Base-by-base conservation (phyloP, 2,329 filamentous ascomycete species). In the Zopfia rhizophila region DNA sequence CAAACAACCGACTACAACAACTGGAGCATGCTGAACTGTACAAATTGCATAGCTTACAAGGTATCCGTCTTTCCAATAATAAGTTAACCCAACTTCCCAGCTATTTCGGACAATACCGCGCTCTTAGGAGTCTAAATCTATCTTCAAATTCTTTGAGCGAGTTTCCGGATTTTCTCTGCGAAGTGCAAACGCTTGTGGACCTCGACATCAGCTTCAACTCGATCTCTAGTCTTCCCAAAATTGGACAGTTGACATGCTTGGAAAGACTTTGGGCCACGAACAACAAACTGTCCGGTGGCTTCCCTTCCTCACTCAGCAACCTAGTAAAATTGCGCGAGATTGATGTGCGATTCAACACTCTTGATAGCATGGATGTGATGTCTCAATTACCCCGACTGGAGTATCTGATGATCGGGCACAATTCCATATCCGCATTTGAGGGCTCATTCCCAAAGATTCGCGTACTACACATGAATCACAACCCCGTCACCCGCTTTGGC, bases 191-290 rank as follows among this genome's bases (percentile, higher is more conserved):
- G 30, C 75, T 99, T 32, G 89, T 96, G 10, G 93, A 99, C 66
- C 82, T 99, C 28, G 94, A 99, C 63, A 85, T 99, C 66, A 97
- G 93, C 69, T 99, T 99, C 82, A 99, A 99, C 68, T 84, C 87
- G 28, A 96, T 99, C 52, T 83, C 83, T 8, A 82, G 78, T 41
- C 76, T 99, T 6, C 91, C 92, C 1, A 85, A 87, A 53, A 89
- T 99, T 55, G 90, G 91, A 5, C 84, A 85, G 43, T 75, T 99
- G 46, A 84, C 81, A 46, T 90, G 86, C 42, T 76, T 99, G 25
- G 94, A 97, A 72, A 86, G 92, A 54, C 82, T 99, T 21, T 91
- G 94, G 75, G 93, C 96, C 58, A 97, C 94, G 2, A 99, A 99
- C 75, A 99, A 99, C 72, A 87, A 89, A 50, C 77, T 99, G 11